phyloP scores from a whole-genome alignment of 1,284 basidiomycete genomes.

The Trametes versicolor region DNA sequence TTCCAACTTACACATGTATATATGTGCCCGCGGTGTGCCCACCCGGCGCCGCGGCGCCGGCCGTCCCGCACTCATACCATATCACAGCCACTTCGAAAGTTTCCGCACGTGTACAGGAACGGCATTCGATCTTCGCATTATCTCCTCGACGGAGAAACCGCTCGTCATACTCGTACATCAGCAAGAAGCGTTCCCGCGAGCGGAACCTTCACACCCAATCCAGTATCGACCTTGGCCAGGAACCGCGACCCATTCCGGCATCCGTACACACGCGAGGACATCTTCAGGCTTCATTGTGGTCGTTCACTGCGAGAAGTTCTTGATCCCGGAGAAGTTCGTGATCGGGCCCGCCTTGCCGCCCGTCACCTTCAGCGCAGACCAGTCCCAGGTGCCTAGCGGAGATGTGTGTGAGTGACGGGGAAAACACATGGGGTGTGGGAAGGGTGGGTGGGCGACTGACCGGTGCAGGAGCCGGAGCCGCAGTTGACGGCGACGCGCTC shows the following conservation, averaged over 20 bases:
- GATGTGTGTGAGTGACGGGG: background rate
- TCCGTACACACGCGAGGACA: background rate
- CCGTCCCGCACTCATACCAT: too few relatives aligned
- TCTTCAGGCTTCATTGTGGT: too few relatives aligned
- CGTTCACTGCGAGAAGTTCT: constrained; percentile 46
- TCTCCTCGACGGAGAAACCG: background rate
- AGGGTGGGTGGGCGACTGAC: constrained; percentile 27
- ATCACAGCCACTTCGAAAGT: background rate
- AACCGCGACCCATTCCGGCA: too few relatives aligned
- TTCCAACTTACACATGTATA: too few relatives aligned
- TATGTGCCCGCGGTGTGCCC: too few relatives aligned
- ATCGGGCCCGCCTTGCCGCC: constrained; percentile 55
- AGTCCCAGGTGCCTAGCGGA: constrained; percentile 59
- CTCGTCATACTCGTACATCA: background rate
- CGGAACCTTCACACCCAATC: too few relatives aligned
- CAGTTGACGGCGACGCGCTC: constrained; percentile 47
- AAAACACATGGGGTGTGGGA: background rate
- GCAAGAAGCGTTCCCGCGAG: too few relatives aligned
- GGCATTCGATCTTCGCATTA: background rate
- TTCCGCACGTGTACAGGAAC: background rate
- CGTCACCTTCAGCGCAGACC: constrained; percentile 54
- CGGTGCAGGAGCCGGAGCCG: constrained; percentile 44
- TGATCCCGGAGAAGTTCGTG: constrained; percentile 49
- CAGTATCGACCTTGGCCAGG: too few relatives aligned
- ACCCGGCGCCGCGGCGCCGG: too few relatives aligned